phyloP scores from a whole-genome alignment of 1,284 basidiomycete genomes.

The Cryptococcus depauperatus region DNA sequence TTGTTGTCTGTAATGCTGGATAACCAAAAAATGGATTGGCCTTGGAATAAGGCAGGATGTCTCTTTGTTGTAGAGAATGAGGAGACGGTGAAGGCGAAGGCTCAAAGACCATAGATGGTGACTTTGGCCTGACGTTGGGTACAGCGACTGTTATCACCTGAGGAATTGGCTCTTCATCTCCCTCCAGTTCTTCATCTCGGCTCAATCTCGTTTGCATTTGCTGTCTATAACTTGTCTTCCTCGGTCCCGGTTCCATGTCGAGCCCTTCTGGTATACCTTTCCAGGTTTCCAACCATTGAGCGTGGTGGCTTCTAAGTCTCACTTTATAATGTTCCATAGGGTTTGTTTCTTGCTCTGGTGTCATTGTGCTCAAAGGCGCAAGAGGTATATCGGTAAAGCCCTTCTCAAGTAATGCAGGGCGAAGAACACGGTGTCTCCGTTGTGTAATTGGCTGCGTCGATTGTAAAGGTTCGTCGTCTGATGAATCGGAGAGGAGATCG shows the following conservation, averaged over 20 bases:
- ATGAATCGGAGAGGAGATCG: constrained; percentile 29
- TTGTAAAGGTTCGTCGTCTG: constrained; percentile 12
- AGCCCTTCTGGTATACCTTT: constrained; percentile 8
- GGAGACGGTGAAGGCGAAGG: neutral
- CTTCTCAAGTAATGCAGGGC: constrained; percentile 22
- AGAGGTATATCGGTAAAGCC: neutral
- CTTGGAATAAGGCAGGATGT: constrained; percentile 24
- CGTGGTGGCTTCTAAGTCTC: constrained; percentile 35
- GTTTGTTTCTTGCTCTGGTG: constrained; percentile 8
- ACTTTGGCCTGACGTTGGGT: neutral
- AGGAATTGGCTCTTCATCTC: neutral
- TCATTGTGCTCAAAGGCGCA: no score
- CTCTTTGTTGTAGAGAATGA: neutral
- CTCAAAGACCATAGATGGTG: neutral
- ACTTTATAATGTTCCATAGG: constrained; percentile 31
- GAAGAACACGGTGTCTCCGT: constrained; percentile 11
- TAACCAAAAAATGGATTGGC: constrained; percentile 45
- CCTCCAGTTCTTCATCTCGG: neutral
- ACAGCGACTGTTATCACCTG: neutral
- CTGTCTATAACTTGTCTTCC: no score
- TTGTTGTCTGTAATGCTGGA: constrained; percentile 28
- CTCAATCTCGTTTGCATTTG: neutral
- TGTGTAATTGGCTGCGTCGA: neutral
- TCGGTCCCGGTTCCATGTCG: constrained; percentile 1
- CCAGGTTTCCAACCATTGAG: constrained; percentile 25